These are phyloP conservation scores for Penicillium brasilianum DNA, from an alignment of 2,329 filamentous ascomycete genomes.

Conservation along the genomic window DNA sequence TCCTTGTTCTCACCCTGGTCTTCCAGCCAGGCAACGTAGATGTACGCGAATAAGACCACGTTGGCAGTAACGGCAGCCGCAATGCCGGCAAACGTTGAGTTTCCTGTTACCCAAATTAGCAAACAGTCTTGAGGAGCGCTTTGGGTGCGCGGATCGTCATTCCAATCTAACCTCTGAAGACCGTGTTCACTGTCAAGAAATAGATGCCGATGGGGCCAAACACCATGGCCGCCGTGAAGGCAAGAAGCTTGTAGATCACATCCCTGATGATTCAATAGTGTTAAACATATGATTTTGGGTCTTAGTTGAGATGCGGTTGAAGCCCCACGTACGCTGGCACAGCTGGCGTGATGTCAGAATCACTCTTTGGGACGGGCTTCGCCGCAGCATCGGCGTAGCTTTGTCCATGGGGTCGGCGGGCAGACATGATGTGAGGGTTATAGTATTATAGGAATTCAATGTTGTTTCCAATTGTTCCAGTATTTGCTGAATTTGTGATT, in stretches of 20 bases:
- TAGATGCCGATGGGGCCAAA: constrained; percentile 85
- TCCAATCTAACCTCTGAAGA: constrained; percentile 74
- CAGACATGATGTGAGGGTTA: constrained; percentile 35
- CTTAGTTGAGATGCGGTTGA: background rate
- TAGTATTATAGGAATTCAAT: background rate
- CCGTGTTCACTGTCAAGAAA: constrained; percentile 74
- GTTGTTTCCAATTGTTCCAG: background rate
- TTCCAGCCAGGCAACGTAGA: constrained; percentile 89
- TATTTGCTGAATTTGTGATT: background rate
- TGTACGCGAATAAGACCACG: constrained; percentile 85
- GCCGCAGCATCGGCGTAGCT: constrained; percentile 36
- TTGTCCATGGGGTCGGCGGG: constrained; percentile 37
- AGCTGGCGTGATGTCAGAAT: constrained; percentile 78
- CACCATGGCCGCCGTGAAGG: constrained; percentile 91
- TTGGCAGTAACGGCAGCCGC: constrained; percentile 89
- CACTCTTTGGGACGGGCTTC: constrained; percentile 50
- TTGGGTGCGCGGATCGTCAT: background rate
- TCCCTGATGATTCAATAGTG: constrained; percentile 57
- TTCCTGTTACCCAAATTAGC: constrained; percentile 63
- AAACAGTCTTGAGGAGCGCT: background rate
- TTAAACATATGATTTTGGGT: constrained; percentile 9
- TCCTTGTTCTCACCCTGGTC: constrained; percentile 77
- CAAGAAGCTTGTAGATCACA: constrained; percentile 88
- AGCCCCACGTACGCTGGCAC: constrained; percentile 73
- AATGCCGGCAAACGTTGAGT: constrained; percentile 84